Conservation (phyloP, 2,329 filamentous ascomycete genomes). For the Keithomyces neogunnii region DNA sequence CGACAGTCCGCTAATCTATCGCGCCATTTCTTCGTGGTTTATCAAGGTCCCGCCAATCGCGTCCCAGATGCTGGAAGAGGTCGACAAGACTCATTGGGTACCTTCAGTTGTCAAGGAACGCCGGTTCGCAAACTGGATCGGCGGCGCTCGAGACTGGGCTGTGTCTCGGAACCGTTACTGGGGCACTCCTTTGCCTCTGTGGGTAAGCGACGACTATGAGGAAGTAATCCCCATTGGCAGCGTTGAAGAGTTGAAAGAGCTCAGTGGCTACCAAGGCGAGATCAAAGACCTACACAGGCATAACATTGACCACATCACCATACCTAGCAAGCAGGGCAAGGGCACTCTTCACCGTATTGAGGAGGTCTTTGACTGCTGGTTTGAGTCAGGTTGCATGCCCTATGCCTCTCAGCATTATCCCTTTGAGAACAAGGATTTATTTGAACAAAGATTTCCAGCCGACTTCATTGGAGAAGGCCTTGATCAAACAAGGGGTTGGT, state of each 20-base stretch:
- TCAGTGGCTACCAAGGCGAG: slow-evolving; percentile 80
- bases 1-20: slow-evolving; percentile 90
- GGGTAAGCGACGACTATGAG: slow-evolving; percentile 83
- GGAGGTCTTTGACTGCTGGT: slow-evolving; percentile 96
- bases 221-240: slow-evolving; percentile 84
- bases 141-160: slow-evolving; percentile 89
- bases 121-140: slow-evolving; percentile 86
- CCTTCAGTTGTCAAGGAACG: slow-evolving; percentile 85
- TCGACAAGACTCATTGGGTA: slow-evolving; percentile 86
- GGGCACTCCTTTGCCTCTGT: slow-evolving; percentile 87
- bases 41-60: slow-evolving; percentile 78
- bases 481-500: slow-evolving; percentile 94
- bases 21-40: slow-evolving; percentile 94
- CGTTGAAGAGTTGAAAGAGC: slow-evolving; percentile 69
- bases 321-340: slow-evolving; percentile 82
- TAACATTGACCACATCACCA: slow-evolving; percentile 89
- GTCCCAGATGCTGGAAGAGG: slow-evolving; percentile 82
- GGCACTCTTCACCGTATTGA: slow-evolving; percentile 72
- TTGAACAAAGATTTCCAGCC: slow-evolving; percentile 74
- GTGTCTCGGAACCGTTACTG: slow-evolving; percentile 90
- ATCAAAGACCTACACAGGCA: slow-evolving; percentile 84
- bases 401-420: slow-evolving; percentile 88
- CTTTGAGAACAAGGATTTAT: slow-evolving; percentile 78
- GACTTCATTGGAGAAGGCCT: slow-evolving; percentile 92
- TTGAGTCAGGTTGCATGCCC: slow-evolving; percentile 93